Evolutionary conservation across 108 stramenopile genomes (phyloP), one percentile per base, ranked within the genome.

Genomic region (Poteriospumella lacustris): DNA sequence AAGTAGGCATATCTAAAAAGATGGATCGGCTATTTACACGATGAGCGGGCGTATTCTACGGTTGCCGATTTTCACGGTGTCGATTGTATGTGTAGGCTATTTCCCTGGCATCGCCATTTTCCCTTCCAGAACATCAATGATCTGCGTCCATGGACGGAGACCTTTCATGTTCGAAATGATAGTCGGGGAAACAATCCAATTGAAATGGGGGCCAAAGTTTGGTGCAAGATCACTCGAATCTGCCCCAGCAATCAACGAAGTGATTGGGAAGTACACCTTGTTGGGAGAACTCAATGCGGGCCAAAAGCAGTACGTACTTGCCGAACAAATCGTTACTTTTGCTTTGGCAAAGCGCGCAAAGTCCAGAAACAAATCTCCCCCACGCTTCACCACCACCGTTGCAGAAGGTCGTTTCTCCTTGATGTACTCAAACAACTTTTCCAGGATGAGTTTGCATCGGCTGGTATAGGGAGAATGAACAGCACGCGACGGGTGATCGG

Each of bases 231-330:
- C 29, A 3, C 28, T 24, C 9, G 15, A 34, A 24, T 64, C 60
- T 34, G 60, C 60, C 5, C 60, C 60, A 64, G 60, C 70, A 52
- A 73, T 73, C 31, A 73, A 31, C 42, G 44, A 52, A 19, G 70
- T 52, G 5, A 73, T 42, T 33, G 70, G 70, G 33, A 73, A 73
- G 42, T 73, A 73, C 26, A 42, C 70, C 3, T 5, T 42, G 9
- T 73, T 5, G 42, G 36, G 12, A 3, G 9, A 42, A 26, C 31
- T 3, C 33, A 73, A 38, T 42, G 70, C 36, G 36, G 70, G 70
- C 44, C 43, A 73, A 26, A 73, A 73, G 47, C 70, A 73, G 31
- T 33, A 73, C 9, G 70, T 42, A 56, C 12, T 34, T 24, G 47
- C 70, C 9, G 44, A 15, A 24, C 70, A 73, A 29, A 73, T 73